Base-by-base conservation (phyloP, 805 yeast species). In the Yamadazyma endophytica region DNA sequence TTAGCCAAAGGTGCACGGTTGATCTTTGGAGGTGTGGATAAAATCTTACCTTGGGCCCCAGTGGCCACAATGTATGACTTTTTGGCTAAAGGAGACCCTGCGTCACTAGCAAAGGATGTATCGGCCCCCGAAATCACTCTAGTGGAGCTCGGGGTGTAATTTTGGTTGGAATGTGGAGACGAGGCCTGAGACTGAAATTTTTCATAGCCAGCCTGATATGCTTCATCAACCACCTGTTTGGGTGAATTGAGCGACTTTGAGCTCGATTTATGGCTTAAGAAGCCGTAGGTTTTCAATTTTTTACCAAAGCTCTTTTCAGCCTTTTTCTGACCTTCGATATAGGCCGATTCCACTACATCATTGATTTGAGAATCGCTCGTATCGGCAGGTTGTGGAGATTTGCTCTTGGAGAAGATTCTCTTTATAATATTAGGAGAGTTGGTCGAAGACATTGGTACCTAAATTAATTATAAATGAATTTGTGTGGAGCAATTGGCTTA, bases 11-110 rank as follows among this genome's bases (percentile, higher is more conserved):
- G 64, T 22, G 40, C 34, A 21, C 60, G 46, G 24, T 43, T 42
- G 21, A 56, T 41, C 26, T 33, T 37, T 11, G 65, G 65, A 9
- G 66, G 64, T n/a, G 47, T 36, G 2, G 55, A 35, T 7, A 56
- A 37, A 5, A 59, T 38, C 17, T 52, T 42, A 31, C 66, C 67
- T 11, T 34, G 37, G 4, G 56, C 45, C 20, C 41, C 39, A 13
- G 31, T 16, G 4, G 21, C 12, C 5, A 36, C 21, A 9, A 41
- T 39, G 14, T n/a, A n/a, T n/a, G n/a, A n/a, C n/a, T n/a, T n/a
- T n/a, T n/a, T n/a, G n/a, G n/a, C n/a, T n/a, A n/a, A n/a, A n/a
- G n/a, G n/a, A n/a, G n/a, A n/a, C n/a, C n/a, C n/a, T n/a, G n/a
- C n/a, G n/a, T n/a, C n/a, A n/a, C n/a, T n/a, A n/a, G n/a, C n/a